Base-by-base conservation (phyloP, 2,329 filamentous ascomycete species). In the Chrysosphaeria jannelii region DNA sequence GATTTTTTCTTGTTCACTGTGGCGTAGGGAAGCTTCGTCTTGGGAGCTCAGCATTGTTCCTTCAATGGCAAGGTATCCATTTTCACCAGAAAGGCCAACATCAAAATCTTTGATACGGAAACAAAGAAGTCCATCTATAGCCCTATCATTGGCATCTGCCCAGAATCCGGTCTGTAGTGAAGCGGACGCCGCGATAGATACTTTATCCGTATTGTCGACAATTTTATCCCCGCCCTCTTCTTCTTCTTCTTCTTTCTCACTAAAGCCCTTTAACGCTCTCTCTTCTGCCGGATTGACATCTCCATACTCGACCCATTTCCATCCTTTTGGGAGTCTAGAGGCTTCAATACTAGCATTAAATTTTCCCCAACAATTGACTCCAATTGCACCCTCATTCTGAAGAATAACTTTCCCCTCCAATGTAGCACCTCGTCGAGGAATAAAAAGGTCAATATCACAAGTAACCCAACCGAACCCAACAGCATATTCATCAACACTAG, bases 331-430 rank as follows among this genome's bases (percentile, higher is more conserved):
- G 10, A 97, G 50, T 17, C 74, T 55, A 29, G 59, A 60, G 12
- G 67, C 55, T 35, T 81, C 70, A 28, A 97, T 72, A 20, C 69
- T 75, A 2, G 81, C 74, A 34, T 85, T 89, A 53, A 93, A 93
- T 32, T 76, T 62, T 41, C 81, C 81, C 46, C 76, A 79, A 41
- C 76, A 85, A 8, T 88, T 63, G 3, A 91, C 58, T 11, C 81
- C 79, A 5, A 97, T 55, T 38, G 91, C 76, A 5, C 75, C 76
- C 34, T 85, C 74, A 22, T 70, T 81, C 39, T 89, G 75, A 14
- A 91, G 51, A 36, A 81, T 85, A 26, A 91, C 58, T 33, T 57
- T 66, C 8, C 76, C 85, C 33, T 79, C 67, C 38, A 93, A 57
- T 43, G 57, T 63, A 6, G 65, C 61, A 17, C 74, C 72, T 21